These are phyloP conservation scores for Mesembryanthemum crystallinum DNA, from an alignment of 148 eudicot genomes.

Conservation along the genomic window DNA sequence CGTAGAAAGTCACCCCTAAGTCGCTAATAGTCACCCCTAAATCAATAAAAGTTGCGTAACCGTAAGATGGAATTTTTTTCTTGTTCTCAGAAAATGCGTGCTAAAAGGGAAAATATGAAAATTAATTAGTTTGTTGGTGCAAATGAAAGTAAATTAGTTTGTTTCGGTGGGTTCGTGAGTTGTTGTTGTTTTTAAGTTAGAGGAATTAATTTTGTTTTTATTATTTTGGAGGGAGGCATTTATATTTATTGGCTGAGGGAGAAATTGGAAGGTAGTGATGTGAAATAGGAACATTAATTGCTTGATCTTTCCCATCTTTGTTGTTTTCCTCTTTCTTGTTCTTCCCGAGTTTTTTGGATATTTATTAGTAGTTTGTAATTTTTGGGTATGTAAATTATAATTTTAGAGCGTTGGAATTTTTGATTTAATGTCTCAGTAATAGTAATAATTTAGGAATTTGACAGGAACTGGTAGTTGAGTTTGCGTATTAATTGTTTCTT, in stretches of 20 bases:
- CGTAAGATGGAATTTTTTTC: too few species aligned
- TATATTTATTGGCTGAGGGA: neutral
- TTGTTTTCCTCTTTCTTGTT: neutral
- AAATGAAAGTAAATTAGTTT: too few species aligned
- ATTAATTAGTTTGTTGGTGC: too few species aligned
- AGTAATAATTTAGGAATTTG: neutral
- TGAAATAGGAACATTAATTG: conserved; percentile 7
- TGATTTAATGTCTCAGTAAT: too few species aligned
- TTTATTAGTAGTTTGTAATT: neutral
- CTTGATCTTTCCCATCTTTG: neutral
- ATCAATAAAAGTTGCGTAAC: too few species aligned
- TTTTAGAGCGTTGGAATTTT: too few species aligned
- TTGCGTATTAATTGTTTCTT: neutral
- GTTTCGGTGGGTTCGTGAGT: neutral
- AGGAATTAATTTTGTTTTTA: neutral
- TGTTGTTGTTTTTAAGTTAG: neutral
- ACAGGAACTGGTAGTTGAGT: neutral
- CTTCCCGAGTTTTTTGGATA: neutral
- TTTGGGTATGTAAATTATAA: too few species aligned
- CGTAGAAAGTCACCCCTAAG: too few species aligned
- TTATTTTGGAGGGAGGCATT: neutral
- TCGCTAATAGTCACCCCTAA: too few species aligned
- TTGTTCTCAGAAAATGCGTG: too few species aligned
- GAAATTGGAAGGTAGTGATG: conserved; percentile 11
- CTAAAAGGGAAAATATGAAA: too few species aligned